A percentile compares a stretch with the other conserved stretches of the same genome.
These are phyloP conservation scores for Saksenaea vasiformis DNA, from an alignment of 371 early-diverging fungal species.

Conservation along the genomic window DNA sequence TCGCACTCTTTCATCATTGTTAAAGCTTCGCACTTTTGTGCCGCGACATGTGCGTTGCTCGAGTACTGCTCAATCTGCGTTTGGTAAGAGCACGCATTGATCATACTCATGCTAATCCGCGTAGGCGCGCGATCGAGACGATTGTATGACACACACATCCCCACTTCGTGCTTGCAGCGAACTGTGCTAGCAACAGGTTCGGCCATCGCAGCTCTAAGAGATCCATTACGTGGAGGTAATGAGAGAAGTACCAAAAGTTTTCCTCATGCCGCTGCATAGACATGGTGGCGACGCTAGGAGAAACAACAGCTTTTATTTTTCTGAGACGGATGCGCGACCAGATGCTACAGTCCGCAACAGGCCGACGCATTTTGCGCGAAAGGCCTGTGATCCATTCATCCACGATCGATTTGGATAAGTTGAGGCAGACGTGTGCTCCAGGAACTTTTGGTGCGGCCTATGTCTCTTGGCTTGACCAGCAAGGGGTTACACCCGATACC, in stretches of 20 bases:
- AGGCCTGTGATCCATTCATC: slow-evolving; percentile 74
- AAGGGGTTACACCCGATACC: slow-evolving; percentile 85
- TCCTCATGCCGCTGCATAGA: slow-evolving; percentile 44
- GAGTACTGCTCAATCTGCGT: too few species aligned
- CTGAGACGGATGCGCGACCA: slow-evolving; percentile 70
- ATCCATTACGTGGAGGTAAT: slow-evolving; percentile 81
- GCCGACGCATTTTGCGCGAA: slow-evolving; percentile 83
- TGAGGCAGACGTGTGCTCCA: slow-evolving; percentile 64
- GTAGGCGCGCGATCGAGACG: slow-evolving; percentile 1
- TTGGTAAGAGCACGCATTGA: too few species aligned
- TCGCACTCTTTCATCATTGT: too few species aligned
- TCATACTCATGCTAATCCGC: too few species aligned
- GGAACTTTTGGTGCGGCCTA: slow-evolving; percentile 90
- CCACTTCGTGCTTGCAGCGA: slow-evolving; percentile 58
- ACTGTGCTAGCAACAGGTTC: slow-evolving; percentile 71
- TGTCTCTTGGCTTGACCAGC: slow-evolving; percentile 72
- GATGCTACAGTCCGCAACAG: slow-evolving; percentile 77
- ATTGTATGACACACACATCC: slow-evolving; percentile 58
- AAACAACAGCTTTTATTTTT: slow-evolving; percentile 76
- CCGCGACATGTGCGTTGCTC: too few species aligned
- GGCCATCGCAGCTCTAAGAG: slow-evolving; percentile 74
- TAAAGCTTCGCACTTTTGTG: too few species aligned
- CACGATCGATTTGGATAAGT: slow-evolving; percentile 62
- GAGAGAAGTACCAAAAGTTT: not conserved
- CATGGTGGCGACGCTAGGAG: slow-evolving; percentile 92